Evolutionary conservation across 176 grass and related monocot species (phyloP), one percentile per base, ranked within the genome.

Genomic region (Oryza brachyantha): DNA sequence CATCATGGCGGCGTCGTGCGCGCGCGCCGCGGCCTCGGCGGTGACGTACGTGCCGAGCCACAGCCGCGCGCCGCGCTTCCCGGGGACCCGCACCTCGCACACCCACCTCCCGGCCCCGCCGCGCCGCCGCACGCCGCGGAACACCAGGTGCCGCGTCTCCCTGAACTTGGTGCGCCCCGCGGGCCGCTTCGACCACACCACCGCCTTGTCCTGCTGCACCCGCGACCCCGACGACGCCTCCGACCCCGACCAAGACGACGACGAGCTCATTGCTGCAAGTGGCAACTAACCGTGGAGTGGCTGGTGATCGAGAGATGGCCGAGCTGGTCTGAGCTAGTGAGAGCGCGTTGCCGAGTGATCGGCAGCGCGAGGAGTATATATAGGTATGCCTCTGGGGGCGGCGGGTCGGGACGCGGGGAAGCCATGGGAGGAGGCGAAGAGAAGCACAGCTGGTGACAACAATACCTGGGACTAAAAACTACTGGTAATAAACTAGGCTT

Each of bases 71-170:
- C 88, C 88, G 40, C 86, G 86, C 24, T 84, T 80, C 14, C 82
- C 81, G 0, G 87, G 93, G 31, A 93, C 89, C 25, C 90, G 91
- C 42, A 93, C 90, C 77, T 97, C 93, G 73, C 90, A 93, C 27
- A 93, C 93, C 93, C 90, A 97, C 34, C 86, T 76, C 2, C 79
- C 61, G 0, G 82, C 83, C 39, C 16, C 17, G n/a, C 83, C 88
- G 1, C 93, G 75, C 1, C 79, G 79, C 3, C 93, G 88, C 78
- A 97, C 93, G 66, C 93, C 91, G 67, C 86, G 88, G 74, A 78
- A 97, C 63, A 97, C 80, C 8, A 91, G 93, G 82, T 97, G 93
- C 22, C 93, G 72, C 29, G 93, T 97, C 83, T 97, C 93, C 22
- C 84, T 78, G 73, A 97, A 97, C 80, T 93, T 97, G 83, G 86